Evolutionary conservation across 2,329 filamentous ascomycete species (phyloP), one percentile per base, ranked within the genome.

Genomic region (Nothophaeocryptopus gaeumannii): DNA sequence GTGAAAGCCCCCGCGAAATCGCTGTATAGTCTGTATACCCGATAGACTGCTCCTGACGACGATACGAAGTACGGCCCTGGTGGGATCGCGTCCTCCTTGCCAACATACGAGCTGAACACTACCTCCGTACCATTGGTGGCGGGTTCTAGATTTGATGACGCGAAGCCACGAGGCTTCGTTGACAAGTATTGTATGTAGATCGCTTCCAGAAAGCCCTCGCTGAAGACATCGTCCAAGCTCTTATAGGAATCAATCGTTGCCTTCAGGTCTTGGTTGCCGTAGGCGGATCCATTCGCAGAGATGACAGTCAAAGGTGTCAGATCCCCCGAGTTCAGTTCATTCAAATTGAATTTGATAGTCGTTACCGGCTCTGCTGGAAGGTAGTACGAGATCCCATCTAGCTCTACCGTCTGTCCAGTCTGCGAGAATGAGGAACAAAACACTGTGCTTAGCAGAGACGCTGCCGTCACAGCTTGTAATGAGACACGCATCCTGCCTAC

Each of bases 11-110:
- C 71, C 35, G 74, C 68, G 5, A 72, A 67, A 55, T 80, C 77
- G 12, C 72, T 71, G 57, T 77, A 79, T 0, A 80, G 60, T 41
- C 72, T 67, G 66, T 74, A 79, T 0, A 76, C 77, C 52, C 75
- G 66, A 54, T 72, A 75, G 5, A 80, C 63, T 11, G 70, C 62
- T 2, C 76, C 76, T 12, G 68, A 68, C 1, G 66, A 61, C 8
- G 71, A 74, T 33, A 78, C 54, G 55, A 80, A 79, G 56, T 79
- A 80, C 1, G 78, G 77, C 0, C 77, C 77, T 10, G 70, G 56
- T 5, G 72, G 70, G 8, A 79, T 58, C 16, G 43, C 44, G 26
- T 55, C 48, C 8, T 38, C 31, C 11, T 58, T 54, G n/a, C 45
- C 51, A 14, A 55, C 53, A 35, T 55, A 56, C 13, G 47, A 50